phyloP scores from a whole-genome alignment of 164 flowering plant genomes.

The Vitis rotundifolia region DNA sequence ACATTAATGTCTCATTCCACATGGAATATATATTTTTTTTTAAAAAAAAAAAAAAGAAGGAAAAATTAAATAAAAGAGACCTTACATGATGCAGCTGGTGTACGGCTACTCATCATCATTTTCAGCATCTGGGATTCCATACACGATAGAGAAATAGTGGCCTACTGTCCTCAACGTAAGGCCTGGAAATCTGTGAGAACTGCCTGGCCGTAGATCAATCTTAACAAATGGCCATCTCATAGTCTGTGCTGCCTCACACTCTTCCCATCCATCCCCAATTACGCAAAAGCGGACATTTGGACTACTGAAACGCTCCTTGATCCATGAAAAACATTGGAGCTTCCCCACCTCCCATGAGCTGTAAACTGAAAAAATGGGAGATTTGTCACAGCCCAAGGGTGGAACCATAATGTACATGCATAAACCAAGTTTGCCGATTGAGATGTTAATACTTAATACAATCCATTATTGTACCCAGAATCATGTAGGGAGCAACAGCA shows the following conservation, averaged over 20 bases:
- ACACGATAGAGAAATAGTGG: conserved; percentile 65
- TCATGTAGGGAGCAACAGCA: too few relatives aligned
- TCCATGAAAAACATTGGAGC: conserved; percentile 74
- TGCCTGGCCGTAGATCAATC: conserved; percentile 58
- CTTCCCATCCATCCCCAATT: conserved; percentile 96
- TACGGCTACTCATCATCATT: conserved; percentile 31
- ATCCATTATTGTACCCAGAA: too few relatives aligned
- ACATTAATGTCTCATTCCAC: too few relatives aligned
- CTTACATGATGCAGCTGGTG: conserved; percentile 3
- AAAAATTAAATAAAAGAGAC: not conserved
- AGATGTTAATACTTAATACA: too few relatives aligned
- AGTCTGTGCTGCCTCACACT: conserved; percentile 81
- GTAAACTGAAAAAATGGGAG: conserved; percentile 55
- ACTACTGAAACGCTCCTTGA: conserved; percentile 63
- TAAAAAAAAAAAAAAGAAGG: too few relatives aligned
- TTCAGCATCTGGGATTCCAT: conserved; percentile 45
- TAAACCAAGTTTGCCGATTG: too few relatives aligned
- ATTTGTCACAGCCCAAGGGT: not conserved
- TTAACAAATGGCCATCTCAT: conserved; percentile 89
- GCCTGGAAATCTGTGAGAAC: conserved; percentile 82
- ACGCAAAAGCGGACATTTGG: conserved; percentile 73
- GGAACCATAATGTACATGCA: too few relatives aligned
- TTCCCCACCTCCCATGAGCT: conserved; percentile 96
- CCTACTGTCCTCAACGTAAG: conserved; percentile 62
- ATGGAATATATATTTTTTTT: too few relatives aligned